Base-by-base conservation (phyloP, 2,329 filamentous ascomycete species). In the Coniella vitis region DNA sequence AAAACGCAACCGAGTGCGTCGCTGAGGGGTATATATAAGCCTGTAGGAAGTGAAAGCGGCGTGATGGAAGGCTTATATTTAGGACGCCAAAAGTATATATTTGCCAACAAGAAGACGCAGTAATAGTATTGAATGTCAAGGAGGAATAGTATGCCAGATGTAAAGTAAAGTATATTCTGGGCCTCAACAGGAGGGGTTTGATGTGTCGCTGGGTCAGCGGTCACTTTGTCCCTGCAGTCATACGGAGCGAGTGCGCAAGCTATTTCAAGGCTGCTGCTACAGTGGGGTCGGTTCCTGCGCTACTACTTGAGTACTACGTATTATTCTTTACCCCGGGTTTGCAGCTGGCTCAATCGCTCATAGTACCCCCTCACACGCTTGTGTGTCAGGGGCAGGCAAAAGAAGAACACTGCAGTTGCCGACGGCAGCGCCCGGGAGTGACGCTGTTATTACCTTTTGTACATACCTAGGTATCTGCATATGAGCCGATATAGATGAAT, bases 401-500 rank as follows among this genome's bases (percentile, higher is more conserved):
- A 12, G n/a, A 16, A 12, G 9, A 31, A 7, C 20, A n/a, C 29
- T 20, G 4, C 4, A 19, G 5, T 21, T 44, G 41, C 41, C 41
- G 41, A 22, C 31, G 41, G 41, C 41, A 44, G 17, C 19, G 31
- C 20, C 19, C 12, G 20, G 10, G n/a, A 29, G 39, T 22, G 40
- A 41, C 44, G 31, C 20, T 34, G 47, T 39, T 37, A n/a, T 31
- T n/a, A 10, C 34, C 13, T n/a, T n/a, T n/a, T n/a, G n/a, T n/a
- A n/a, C n/a, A n/a, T n/a, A n/a, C n/a, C n/a, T n/a, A 19, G 45
- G 19, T 32, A 21, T 19, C 36, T 21, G 36, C 35, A 43, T 36
- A 14, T n/a, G 21, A 32, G 35, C 38, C 37, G 37, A 40, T 25
- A 46, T 37, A 20, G 31, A 49, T 36, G 40, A 19, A 49, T 49